phyloP scores from a whole-genome alignment of 495 filamentous ascomycete species.

The Lepidopterella palustris region DNA sequence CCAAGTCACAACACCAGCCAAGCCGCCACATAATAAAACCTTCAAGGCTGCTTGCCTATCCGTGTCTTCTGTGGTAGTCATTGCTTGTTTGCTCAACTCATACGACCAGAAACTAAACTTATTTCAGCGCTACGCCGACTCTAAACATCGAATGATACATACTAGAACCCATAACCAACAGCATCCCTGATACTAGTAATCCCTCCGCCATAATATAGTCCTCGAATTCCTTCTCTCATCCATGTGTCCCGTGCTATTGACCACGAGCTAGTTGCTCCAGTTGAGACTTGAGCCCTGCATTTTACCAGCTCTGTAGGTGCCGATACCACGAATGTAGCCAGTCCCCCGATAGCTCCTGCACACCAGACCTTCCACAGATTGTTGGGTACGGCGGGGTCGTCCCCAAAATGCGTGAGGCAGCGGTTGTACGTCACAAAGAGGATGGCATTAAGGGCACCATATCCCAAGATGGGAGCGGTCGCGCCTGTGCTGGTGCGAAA shows the following conservation, averaged over 20 bases:
- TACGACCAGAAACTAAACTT: conserved; percentile 70
- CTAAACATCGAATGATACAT: conserved; percentile 27
- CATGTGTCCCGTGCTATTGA: conserved; percentile 55
- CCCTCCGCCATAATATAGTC: conserved; percentile 68
- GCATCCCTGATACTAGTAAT: conserved; percentile 77
- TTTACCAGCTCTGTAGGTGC: conserved; percentile 86
- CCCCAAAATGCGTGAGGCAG: conserved; percentile 50
- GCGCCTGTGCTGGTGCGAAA: conserved; percentile 44
- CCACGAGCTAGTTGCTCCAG: conserved; percentile 45
- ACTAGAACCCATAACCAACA: conserved; percentile 89
- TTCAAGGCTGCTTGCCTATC: conserved; percentile 49
- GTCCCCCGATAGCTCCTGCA: conserved; percentile 68
- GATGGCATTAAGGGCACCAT: conserved; percentile 82
- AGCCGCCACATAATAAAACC: conserved; percentile 70
- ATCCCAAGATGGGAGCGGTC: conserved; percentile 75
- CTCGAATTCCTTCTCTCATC: conserved; percentile 54
- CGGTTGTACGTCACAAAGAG: conserved; percentile 84
- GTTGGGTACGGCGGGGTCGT: conserved; percentile 26
- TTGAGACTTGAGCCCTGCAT: conserved; percentile 63
- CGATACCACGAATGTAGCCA: conserved; percentile 74
- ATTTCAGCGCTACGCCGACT: not conserved
- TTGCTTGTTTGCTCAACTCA: conserved; percentile 57
- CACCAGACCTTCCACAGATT: conserved; percentile 57
- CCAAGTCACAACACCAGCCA: conserved; percentile 83
- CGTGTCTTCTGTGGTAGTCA: conserved; percentile 38